Evolutionary conservation across 495 filamentous ascomycete species (phyloP).

Genomic region (Pseudoneurospora amorphoporcata): DNA sequence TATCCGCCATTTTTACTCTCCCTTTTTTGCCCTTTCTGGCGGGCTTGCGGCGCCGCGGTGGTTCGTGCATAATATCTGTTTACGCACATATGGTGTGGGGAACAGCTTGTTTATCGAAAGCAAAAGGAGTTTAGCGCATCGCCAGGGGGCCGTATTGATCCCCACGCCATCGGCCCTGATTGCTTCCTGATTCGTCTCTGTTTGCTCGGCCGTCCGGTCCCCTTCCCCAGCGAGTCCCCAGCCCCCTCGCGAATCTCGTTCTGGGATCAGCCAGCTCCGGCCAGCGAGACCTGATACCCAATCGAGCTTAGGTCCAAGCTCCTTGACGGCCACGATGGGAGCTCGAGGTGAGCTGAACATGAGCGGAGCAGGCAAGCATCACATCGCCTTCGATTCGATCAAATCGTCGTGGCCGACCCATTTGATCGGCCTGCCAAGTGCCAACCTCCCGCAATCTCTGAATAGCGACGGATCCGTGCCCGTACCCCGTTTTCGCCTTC

Average conservation of each 20-base stretch:
- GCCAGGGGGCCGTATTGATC: slow-evolving; percentile 3
- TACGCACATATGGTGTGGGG: slow-evolving; percentile 20
- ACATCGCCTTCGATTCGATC: background rate
- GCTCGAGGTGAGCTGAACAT: background rate
- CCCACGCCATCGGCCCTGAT: slow-evolving; percentile 10
- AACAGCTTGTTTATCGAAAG: slow-evolving; percentile 25
- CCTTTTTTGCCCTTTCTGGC: background rate
- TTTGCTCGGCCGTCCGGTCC: background rate
- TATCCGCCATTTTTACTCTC: background rate
- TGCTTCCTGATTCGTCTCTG: slow-evolving; percentile 3
- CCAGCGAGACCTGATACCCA: background rate
- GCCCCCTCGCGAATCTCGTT: background rate
- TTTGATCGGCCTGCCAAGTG: background rate
- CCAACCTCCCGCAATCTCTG: background rate
- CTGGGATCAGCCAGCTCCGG: background rate
- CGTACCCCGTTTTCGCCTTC: background rate
- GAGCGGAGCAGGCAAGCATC: background rate
- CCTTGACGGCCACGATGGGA: background rate
- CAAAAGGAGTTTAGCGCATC: slow-evolving; percentile 20
- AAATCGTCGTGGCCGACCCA: background rate
- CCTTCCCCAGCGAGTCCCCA: background rate
- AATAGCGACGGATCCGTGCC: background rate
- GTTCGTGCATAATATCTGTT: slow-evolving; percentile 17
- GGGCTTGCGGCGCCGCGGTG: background rate
- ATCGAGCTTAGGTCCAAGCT: background rate